phyloP scores from a whole-genome alignment of 2,329 filamentous ascomycete species.

The Fusarium pseudoanthophilum region DNA sequence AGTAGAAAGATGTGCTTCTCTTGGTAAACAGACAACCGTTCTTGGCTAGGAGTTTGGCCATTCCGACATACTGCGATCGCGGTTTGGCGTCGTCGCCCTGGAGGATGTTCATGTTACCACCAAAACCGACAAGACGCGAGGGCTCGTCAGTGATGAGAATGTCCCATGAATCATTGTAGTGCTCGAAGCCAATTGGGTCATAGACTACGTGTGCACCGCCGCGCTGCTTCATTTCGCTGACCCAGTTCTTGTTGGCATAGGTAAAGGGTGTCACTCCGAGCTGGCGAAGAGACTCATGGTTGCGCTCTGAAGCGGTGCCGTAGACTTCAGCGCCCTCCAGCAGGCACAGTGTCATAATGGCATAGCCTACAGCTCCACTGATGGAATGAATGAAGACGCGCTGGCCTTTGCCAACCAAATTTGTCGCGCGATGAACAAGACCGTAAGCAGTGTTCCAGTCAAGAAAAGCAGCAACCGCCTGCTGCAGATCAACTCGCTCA shows the following conservation, averaged over 20 bases:
- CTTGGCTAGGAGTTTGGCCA: constrained; percentile 51
- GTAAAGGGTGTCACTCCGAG: constrained; percentile 57
- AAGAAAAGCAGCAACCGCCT: constrained; percentile 54
- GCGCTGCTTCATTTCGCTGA: constrained; percentile 54
- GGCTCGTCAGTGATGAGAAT: constrained; percentile 50
- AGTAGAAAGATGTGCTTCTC: constrained; percentile 51
- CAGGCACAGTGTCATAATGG: constrained; percentile 54
- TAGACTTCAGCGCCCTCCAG: constrained; percentile 59
- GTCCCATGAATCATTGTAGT: constrained; percentile 60
- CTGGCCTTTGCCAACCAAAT: constrained; percentile 54
- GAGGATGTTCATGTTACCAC: constrained; percentile 50
- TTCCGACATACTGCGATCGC: constrained; percentile 47
- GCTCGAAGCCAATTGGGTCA: constrained; percentile 62
- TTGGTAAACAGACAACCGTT: constrained; percentile 43
- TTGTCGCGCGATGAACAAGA: constrained; percentile 52
- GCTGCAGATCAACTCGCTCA: constrained; percentile 52
- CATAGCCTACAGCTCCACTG: constrained; percentile 61
- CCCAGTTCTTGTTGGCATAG: constrained; percentile 62
- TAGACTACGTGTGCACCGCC: constrained; percentile 61
- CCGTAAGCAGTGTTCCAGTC: constrained; percentile 59
- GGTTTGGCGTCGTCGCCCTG: constrained; percentile 44
- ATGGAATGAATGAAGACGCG: constrained; percentile 63
- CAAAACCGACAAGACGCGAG: constrained; percentile 56
- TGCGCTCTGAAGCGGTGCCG: constrained; percentile 59
- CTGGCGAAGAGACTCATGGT: constrained; percentile 54